phyloP scores from a whole-genome alignment of 345 rosid species.

The Eucalyptus paniculata region DNA sequence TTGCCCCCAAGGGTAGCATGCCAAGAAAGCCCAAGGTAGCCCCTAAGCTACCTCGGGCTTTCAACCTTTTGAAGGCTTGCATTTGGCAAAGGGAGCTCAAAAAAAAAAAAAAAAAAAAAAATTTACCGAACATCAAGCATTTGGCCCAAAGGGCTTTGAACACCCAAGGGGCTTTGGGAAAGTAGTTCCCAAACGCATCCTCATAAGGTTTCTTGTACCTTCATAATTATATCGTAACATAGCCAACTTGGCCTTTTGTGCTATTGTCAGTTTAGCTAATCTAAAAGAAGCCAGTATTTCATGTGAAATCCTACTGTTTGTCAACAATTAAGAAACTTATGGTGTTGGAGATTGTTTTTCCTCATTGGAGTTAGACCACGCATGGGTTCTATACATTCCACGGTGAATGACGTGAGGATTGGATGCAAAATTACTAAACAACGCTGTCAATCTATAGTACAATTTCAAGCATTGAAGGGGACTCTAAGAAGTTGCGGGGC shows the following conservation, averaged over 20 bases:
- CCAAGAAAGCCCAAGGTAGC: no score
- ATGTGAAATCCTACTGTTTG: no score
- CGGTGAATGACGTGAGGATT: not conserved
- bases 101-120: no score
- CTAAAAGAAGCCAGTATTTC: not conserved
- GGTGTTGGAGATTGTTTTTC: not conserved
- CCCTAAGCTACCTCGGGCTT: no score
- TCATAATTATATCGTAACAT: not conserved
- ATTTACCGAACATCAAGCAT: no score
- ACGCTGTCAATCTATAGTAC: not conserved
- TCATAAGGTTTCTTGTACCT: not conserved
- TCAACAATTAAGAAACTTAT: not conserved
- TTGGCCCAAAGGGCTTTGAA: no score
- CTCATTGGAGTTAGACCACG: not conserved
- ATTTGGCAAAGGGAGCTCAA: no score
- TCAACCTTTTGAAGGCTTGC: no score
- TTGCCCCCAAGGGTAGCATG: no score
- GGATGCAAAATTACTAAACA: not conserved
- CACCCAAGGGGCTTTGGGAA: no score
- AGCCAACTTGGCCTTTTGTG: not conserved
- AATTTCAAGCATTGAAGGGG: not conserved
- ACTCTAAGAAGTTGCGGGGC: not conserved
- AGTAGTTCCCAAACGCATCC: no score
- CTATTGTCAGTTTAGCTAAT: not conserved
- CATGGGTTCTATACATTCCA: not conserved